phyloP scores from a whole-genome alignment of 495 filamentous ascomycete species.

The Sordaria brevicollis region DNA sequence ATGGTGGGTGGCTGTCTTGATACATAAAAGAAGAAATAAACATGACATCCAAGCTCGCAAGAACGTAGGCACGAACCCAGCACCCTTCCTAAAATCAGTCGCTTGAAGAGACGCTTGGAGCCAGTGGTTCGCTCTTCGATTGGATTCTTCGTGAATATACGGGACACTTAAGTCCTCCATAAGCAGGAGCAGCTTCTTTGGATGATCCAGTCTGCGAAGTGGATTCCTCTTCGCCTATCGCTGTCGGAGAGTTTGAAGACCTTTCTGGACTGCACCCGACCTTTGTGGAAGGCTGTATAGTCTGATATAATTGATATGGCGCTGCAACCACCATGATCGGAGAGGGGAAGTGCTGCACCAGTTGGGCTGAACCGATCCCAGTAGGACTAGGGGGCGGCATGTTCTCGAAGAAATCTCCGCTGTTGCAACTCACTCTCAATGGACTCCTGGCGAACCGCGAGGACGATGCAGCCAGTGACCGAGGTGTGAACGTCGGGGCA shows the following conservation, averaged over 20 bases:
- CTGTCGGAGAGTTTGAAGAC: neutral
- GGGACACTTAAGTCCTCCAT: slow-evolving; percentile 12
- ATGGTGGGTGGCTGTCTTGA: neutral
- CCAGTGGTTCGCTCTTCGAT: slow-evolving; percentile 24
- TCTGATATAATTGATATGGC: slow-evolving; percentile 6
- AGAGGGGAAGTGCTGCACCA: slow-evolving; percentile 10
- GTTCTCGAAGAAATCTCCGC: slow-evolving; percentile 1
- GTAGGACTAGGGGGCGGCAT: neutral
- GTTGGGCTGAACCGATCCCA: neutral
- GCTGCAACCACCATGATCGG: slow-evolving; percentile 12
- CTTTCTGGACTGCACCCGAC: neutral
- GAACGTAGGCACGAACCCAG: neutral
- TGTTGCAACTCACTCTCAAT: slow-evolving; percentile 1
- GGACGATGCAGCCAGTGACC: slow-evolving; percentile 12
- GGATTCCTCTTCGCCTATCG: neutral
- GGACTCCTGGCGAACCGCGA: slow-evolving; percentile 1
- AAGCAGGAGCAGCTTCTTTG: neutral
- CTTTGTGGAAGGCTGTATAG: neutral
- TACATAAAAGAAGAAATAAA: neutral
- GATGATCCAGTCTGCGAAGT: neutral
- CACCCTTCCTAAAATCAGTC: neutral
- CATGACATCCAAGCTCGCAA: neutral
- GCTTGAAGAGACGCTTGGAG: neutral
- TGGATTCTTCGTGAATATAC: slow-evolving; percentile 21
- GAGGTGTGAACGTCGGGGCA: slow-evolving; percentile 45